phyloP scores from a whole-genome alignment of 768 basidiomycete genomes.

The Inosperma sp. region DNA sequence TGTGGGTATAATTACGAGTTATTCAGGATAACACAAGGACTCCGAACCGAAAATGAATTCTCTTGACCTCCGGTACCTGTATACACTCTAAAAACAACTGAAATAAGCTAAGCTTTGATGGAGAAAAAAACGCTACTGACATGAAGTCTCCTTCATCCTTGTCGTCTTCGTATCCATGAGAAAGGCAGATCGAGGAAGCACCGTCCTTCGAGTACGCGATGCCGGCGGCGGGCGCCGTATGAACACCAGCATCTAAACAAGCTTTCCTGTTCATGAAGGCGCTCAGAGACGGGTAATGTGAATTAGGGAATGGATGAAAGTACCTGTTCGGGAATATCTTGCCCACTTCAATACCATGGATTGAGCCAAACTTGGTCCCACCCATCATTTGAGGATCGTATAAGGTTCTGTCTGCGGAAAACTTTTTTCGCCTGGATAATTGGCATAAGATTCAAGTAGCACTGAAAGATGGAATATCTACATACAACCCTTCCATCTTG shows the following conservation, averaged over 20 bases:
- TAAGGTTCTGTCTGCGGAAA: too few species aligned
- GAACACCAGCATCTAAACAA: slow-evolving; percentile 25
- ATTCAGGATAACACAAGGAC: background rate
- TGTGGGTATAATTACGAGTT: background rate
- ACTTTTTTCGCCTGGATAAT: too few species aligned
- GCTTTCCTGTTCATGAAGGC: slow-evolving; percentile 21
- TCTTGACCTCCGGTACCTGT: slow-evolving; percentile 16
- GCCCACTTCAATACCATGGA: slow-evolving; percentile 22
- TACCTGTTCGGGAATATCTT: slow-evolving; percentile 22
- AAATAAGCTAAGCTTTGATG: background rate
- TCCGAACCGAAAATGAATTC: slow-evolving; percentile 8
- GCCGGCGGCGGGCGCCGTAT: slow-evolving; percentile 29
- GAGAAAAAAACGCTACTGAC: slow-evolving; percentile 15
- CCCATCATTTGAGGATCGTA: too few species aligned
- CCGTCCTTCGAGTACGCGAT: slow-evolving; percentile 31
- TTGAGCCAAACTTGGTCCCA: slow-evolving; percentile 16
- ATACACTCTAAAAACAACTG: background rate
- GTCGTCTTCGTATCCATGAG: slow-evolving; percentile 40
- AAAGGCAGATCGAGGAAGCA: slow-evolving; percentile 39
- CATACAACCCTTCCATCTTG: too few species aligned
- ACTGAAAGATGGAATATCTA: too few species aligned
- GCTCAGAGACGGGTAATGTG: too few species aligned
- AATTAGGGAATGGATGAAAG: background rate
- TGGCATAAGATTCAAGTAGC: too few species aligned
- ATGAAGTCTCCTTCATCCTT: slow-evolving; percentile 35